Percentiles rank a stretch among this genome's conserved stretches.
Conservation (phyloP, 805 yeast species). For the Wickerhamomyces alni region DNA sequence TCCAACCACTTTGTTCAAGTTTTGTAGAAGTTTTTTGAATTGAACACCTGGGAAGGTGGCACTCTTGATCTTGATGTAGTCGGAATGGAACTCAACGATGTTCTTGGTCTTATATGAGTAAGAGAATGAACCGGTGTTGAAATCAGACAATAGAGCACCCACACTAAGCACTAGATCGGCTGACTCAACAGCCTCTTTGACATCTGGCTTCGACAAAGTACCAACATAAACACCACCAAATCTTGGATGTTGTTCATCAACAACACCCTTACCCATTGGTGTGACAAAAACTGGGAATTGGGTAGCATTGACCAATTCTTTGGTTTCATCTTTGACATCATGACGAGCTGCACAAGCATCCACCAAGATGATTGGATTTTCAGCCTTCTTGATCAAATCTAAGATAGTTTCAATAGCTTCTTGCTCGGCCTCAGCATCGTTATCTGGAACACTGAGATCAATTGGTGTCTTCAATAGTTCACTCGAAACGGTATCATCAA, state of each 20-base stretch:
- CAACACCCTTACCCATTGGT: slow-evolving; percentile 84
- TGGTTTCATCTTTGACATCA: slow-evolving; percentile 57
- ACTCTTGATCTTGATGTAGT: slow-evolving; percentile 61
- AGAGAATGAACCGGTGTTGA: slow-evolving; percentile 85
- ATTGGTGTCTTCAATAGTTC: slow-evolving; percentile 56
- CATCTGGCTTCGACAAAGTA: slow-evolving; percentile 66
- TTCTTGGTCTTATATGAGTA: slow-evolving; percentile 70
- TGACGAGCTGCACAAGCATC: slow-evolving; percentile 89
- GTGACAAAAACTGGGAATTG: slow-evolving; percentile 81
- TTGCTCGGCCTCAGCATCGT: slow-evolving; percentile 54
- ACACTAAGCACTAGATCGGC: slow-evolving; percentile 72
- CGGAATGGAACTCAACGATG: slow-evolving; percentile 75
- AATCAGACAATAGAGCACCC: slow-evolving; percentile 82
- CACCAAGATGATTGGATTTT: slow-evolving; percentile 69
- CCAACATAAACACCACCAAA: slow-evolving; percentile 88
- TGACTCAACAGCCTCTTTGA: slow-evolving; percentile 63
- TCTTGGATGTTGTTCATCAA: slow-evolving; percentile 66
- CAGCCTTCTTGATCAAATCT: slow-evolving; percentile 47
- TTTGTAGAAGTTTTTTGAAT: slow-evolving; percentile 52
- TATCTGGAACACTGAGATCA: slow-evolving; percentile 50
- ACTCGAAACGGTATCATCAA: slow-evolving; percentile 57
- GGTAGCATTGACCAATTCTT: slow-evolving; percentile 54
- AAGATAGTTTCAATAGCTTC: slow-evolving; percentile 54
- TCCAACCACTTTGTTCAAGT: slow-evolving; percentile 32
- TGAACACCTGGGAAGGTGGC: slow-evolving; percentile 70